Conservation (phyloP, 768 basidiomycete species). For the Pilatotrama ljubarskyi region DNA sequence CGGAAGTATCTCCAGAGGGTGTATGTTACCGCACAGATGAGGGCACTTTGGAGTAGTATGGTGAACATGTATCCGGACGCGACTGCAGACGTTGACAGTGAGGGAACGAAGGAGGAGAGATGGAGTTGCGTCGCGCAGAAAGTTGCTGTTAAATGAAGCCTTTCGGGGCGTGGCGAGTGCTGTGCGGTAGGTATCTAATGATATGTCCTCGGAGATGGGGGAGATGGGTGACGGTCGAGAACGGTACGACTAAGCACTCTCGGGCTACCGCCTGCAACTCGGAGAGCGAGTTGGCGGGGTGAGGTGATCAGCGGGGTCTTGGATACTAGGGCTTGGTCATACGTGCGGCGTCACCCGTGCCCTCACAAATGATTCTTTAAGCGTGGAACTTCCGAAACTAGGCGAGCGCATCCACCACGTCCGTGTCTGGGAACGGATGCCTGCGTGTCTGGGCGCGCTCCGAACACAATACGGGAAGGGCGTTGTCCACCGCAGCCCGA, state of each 20-base stretch:
- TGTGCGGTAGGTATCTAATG: constrained; percentile 4
- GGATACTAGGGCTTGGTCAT: neutral
- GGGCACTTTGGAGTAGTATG: constrained; percentile 13
- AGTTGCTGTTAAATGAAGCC: constrained; percentile 9
- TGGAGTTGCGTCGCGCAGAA: neutral
- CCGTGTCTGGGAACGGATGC: neutral
- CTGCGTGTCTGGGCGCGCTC: neutral
- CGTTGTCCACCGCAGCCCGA: constrained; percentile 1
- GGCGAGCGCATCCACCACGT: neutral
- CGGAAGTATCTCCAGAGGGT: constrained; percentile 18
- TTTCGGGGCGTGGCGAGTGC: constrained; percentile 9
- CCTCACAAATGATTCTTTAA: constrained; percentile 3
- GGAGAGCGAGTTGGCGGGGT: neutral
- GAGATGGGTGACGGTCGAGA: neutral
- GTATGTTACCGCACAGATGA: constrained; percentile 18
- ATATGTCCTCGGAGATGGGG: constrained; percentile 20
- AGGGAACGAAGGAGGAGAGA: constrained; percentile 10
- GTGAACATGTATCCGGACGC: constrained; percentile 10
- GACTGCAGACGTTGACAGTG: constrained; percentile 4
- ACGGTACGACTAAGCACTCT: neutral
- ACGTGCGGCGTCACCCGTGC: constrained; percentile 2
- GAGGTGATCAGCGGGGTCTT: constrained; percentile 3
- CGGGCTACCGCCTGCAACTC: constrained; percentile 1
- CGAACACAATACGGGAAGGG: neutral
- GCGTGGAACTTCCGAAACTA: constrained; percentile 9